Conservation (phyloP, 2,329 filamentous ascomycete genomes). For the Pseudogymnoascus sp. region DNA sequence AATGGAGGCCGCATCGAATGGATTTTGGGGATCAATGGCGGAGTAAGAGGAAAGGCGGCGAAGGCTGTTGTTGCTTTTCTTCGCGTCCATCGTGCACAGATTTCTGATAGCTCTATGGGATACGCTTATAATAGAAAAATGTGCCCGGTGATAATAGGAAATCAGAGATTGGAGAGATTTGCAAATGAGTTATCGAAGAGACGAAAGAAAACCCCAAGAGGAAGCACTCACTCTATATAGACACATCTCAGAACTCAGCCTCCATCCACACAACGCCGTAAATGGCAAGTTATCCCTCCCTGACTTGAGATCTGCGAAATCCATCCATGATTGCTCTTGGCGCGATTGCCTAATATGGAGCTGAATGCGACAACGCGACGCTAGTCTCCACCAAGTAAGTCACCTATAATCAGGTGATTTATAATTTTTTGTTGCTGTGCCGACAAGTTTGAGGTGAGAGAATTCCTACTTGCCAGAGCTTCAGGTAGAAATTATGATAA, state of each 20-base stretch:
- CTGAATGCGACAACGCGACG: conserved; percentile 5
- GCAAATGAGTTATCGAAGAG: not conserved
- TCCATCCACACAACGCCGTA: not conserved
- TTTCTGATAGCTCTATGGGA: not conserved
- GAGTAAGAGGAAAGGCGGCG: not conserved
- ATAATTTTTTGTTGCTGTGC: not conserved
- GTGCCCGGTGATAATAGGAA: not conserved
- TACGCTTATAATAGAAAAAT: not conserved
- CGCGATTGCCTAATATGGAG: conserved; percentile 6
- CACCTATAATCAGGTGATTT: no score
- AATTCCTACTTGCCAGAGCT: not conserved
- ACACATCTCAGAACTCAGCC: not conserved
- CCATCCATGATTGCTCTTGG: not conserved
- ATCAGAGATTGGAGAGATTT: not conserved
- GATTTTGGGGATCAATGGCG: not conserved
- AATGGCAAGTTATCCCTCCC: not conserved
- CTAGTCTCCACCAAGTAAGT: not conserved
- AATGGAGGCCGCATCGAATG: not conserved
- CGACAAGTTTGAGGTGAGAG: not conserved
- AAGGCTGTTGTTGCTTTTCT: not conserved
- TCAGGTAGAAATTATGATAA: not conserved
- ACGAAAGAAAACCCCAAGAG: not conserved
- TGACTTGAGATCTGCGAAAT: conserved; percentile 2
- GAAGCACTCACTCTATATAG: not conserved
- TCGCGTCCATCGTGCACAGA: not conserved